Evolutionary conservation across 2,329 filamentous ascomycete species (phyloP), one percentile per base, ranked within the genome.

Genomic region (Periglandula ipomoeae): DNA sequence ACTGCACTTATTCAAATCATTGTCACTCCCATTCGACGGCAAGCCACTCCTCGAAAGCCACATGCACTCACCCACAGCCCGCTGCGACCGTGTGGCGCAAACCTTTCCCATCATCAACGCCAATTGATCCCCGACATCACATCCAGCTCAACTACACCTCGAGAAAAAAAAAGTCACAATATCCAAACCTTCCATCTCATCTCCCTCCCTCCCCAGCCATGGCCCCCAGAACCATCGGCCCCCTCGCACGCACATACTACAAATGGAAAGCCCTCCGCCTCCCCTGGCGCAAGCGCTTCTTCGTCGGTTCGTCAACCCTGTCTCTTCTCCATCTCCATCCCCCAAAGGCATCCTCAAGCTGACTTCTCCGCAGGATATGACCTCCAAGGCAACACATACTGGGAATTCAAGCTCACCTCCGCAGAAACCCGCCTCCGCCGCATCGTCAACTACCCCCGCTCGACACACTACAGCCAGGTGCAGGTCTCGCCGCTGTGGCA

Each of bases 331-430:
- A 46, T 35, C 37, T 44, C 24, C 43, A 22, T 39, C 22, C 27
- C 26, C 47, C 32, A 34, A 41, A 32, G 41, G 41, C 41, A 24
- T 32, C 19, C 23, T 15, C 5, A 32, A 15, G 5, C 30, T 32
- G 30, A 32, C 30, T 10, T 13, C 15, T 32, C 15, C 11, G 5
- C 52, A 84, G 81, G 82, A 55, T 71, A 76, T 57, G 82, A 85
- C 60, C 78, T 84, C 50, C 60, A 78, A 22, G 80, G 81, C 48
- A 84, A 85, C 66, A 84, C 81, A 4, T 85, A 77, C 69, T 85
- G 82, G 81, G 79, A 84, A 58, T 84, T 85, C 65, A 73, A 72
- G 50, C 74, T 82, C 55, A 57, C 65, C 26, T 45, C 47, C 23
- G 23, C 53, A 49, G 53, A 63, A 32, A 65, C 69, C 44, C 75